Evolutionary conservation across 768 basidiomycete genomes (phyloP), one percentile per base, ranked within the genome.

Genomic region (Bullera alba): DNA sequence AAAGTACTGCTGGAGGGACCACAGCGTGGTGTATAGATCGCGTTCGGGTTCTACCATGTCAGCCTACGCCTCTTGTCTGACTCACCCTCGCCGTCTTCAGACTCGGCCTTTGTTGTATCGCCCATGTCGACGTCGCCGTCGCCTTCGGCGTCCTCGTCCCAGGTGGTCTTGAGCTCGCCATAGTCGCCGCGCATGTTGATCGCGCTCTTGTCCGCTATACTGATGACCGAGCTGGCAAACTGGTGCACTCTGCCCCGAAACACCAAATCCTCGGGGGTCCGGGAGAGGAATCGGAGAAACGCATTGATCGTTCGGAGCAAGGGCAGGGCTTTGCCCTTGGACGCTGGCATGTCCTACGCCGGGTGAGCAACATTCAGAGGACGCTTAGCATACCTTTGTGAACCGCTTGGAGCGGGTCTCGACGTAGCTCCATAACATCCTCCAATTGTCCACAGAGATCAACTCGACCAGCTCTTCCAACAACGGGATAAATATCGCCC

Each of bases 151-250:
- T 26, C 26, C 36, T 59, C 58, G 5, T 65, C 67, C 67, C 67
- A 69, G 2, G 53, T 57, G n/a, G 63, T 63, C 37, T 61, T 56
- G 17, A 65, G 30, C 37, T 65, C 61, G 12, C 51, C 58, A 50
- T 63, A 69, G 30, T 69, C 67, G 22, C 67, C 67, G 37, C 67
- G 29, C 51, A 69, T 54, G 37, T 69, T 69, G 48, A 69, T 58
- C 5, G 67, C 63, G 39, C 67, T 69, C 59, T 69, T 69, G 46
- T 69, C 67, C n/a, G 67, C 63, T 3, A 69, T 55, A 34, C 59
- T 63, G 29, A 69, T 65, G n/a, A 65, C 63, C 30, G 60, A 60
- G 34, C 63, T 65, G 3, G 67, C 63, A 22, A 65, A 65, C 30
- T 65, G 61, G 43, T 69, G 67, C 12, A 69, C 57, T n/a, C 67